Conservation (phyloP, 2,329 filamentous ascomycete species). For the Thyridium curvatum region DNA sequence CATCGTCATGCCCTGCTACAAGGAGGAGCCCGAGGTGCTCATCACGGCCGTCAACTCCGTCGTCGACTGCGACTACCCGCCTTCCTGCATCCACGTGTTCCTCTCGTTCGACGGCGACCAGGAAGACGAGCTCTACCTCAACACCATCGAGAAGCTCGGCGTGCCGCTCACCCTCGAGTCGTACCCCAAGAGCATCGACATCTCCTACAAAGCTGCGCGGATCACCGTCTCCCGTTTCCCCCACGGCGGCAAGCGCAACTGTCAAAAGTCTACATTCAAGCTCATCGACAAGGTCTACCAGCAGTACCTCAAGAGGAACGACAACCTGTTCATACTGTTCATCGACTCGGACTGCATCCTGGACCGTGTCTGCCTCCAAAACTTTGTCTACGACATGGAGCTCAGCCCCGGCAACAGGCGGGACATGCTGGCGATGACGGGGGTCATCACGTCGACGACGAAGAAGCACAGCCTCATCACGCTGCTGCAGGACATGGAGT, state of each 20-base stretch:
- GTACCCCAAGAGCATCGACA: conserved; percentile 87
- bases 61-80: conserved; percentile 88
- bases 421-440: conserved; percentile 96
- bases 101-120: conserved; percentile 90
- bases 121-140: conserved; percentile 83
- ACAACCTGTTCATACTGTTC: conserved; percentile 92
- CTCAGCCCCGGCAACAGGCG: conserved; percentile 85
- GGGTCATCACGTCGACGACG: conserved; percentile 92
- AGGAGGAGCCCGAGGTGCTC: conserved; percentile 79
- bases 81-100: conserved; percentile 89
- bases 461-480: conserved; percentile 85
- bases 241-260: conserved; percentile 89
- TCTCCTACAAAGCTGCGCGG: conserved; percentile 73
- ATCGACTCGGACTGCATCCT: conserved; percentile 97
- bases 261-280: conserved; percentile 88
- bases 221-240: conserved; percentile 89
- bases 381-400: conserved; percentile 99
- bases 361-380: conserved; percentile 86
- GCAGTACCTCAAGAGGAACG: conserved; percentile 78
- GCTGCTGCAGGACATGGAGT: conserved; percentile 94
- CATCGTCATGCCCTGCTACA: conserved; percentile 95
- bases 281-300: conserved; percentile 91
- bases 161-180: conserved; percentile 69
- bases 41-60: conserved; percentile 85
- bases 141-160: conserved; percentile 77